These are phyloP conservation scores for Aspergillus latus DNA, from an alignment of 2,329 filamentous ascomycete species.

Conservation along the genomic window DNA sequence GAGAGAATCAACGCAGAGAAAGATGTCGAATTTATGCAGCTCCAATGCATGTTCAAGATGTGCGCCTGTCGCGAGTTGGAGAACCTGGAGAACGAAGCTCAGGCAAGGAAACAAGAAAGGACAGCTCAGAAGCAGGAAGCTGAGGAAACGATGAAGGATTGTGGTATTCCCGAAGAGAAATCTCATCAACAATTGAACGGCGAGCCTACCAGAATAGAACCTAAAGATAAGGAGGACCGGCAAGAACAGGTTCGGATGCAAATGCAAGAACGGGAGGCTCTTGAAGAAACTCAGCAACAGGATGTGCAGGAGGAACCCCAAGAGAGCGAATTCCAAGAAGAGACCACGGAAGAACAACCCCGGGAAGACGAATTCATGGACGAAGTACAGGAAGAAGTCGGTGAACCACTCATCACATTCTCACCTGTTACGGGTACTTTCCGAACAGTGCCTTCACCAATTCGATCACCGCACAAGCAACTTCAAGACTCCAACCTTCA, in stretches of 20 bases:
- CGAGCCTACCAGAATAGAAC: not conserved
- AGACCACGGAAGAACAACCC: not conserved
- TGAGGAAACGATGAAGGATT: not conserved
- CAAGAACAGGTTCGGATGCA: not conserved
- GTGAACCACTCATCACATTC: conserved; percentile 43
- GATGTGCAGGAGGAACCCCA: conserved; percentile 13
- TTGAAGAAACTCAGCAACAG: not conserved
- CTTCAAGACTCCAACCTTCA: conserved; percentile 21
- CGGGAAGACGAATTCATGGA: not conserved
- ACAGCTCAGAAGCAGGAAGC: conserved; percentile 28
- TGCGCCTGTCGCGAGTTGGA: conserved; percentile 51
- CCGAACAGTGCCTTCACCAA: conserved; percentile 40
- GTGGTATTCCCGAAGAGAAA: not conserved
- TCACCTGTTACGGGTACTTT: conserved; percentile 48
- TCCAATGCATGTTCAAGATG: conserved; percentile 51
- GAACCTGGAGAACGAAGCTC: conserved; percentile 39
- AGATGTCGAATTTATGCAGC: conserved; percentile 53
- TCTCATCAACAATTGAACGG: not conserved
- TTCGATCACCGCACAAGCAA: conserved; percentile 29
- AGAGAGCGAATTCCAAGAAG: not conserved
- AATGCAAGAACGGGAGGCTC: conserved; percentile 5
- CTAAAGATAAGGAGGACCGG: not conserved
- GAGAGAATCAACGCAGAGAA: conserved; percentile 56
- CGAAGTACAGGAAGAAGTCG: conserved; percentile 17
- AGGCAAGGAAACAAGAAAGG: conserved; percentile 34